Evolutionary conservation across 768 basidiomycete species (phyloP), one percentile per base, ranked within the genome.

Genomic region (Termitomyces sp.): DNA sequence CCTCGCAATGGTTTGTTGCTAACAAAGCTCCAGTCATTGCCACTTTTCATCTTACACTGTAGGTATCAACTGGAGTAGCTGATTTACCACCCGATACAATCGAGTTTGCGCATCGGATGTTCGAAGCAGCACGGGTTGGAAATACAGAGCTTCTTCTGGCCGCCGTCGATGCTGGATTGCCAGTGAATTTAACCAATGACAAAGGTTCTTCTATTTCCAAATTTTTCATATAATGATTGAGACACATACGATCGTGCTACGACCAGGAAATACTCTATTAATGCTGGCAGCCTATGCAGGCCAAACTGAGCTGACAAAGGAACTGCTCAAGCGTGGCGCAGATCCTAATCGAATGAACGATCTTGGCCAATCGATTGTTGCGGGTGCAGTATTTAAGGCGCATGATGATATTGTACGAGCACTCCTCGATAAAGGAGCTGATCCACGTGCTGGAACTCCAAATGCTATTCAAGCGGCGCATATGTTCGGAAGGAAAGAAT

Each of bases 271-370:
- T 68, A 89, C 88, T 5, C 74, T 93, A 6, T 73, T 92, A 53
- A 92, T 92, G 88, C 81, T 91, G 51, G 85, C 87, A 3, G 82
- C 89, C 2, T 92, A 92, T 66, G 78, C 83, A 22, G 89, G 89
- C 1, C 87, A 91, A 63, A 69, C 73, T 0, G 72, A 76, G 2
- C 80, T 88, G 20, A 73, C 82, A 1, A 73, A 73, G 46, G 78
- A 76, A 14, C 78, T 93, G 27, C 69, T 91, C 47, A 64, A 71
- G 6, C 77, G 79, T 34, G 81, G 81, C 2, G 88, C 82, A 39
- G 87, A 91, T 68, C 82, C 85, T 2, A 86, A 90, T 64, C 75
- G 83, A 12, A 65, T 84, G 51, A 93, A 93, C 68, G 88, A 91
- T 63, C 76, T 80, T 3, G 83, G 82, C 0, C 91, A 92, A 64